Evolutionary conservation across 202 grass and related monocot species (phyloP).

Genomic region (Carex arenaria): DNA sequence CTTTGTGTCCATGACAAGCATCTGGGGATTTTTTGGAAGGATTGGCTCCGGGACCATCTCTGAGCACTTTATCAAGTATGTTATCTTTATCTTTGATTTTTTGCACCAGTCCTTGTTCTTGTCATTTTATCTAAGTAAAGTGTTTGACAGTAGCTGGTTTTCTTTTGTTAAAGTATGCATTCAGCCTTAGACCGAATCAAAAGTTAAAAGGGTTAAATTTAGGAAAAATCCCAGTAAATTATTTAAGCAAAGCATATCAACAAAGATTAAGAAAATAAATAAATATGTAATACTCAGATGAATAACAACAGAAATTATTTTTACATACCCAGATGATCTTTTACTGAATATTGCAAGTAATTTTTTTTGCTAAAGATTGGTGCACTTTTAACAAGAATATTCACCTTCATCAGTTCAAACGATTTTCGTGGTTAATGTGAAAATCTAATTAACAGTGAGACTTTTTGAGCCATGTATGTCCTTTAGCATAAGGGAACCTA

Average conservation of each 20-base stretch:
- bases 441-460: background rate
- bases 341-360: background rate
- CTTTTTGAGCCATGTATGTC: background rate
- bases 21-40: constrained; percentile 97
- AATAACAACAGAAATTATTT: background rate
- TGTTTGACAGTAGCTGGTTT: background rate
- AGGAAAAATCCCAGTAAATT: background rate
- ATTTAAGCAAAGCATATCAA: background rate
- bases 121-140: background rate
- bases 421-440: background rate
- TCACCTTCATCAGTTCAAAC: background rate
- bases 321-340: background rate
- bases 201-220: background rate
- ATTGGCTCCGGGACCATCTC: constrained; percentile 83
- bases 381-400: background rate
- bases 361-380: background rate
- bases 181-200: background rate
- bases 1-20: constrained; percentile 98
- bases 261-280: background rate
- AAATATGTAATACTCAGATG: background rate
- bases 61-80: constrained; percentile 92
- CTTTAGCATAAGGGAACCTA: background rate
- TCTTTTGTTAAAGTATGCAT: background rate
- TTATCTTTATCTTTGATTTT: background rate
- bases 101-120: background rate